Percentiles rank a stretch among this genome's conserved stretches.
Evolutionary conservation across 805 yeast species (phyloP).

Genomic region (Barnettozyma sucrosica): DNA sequence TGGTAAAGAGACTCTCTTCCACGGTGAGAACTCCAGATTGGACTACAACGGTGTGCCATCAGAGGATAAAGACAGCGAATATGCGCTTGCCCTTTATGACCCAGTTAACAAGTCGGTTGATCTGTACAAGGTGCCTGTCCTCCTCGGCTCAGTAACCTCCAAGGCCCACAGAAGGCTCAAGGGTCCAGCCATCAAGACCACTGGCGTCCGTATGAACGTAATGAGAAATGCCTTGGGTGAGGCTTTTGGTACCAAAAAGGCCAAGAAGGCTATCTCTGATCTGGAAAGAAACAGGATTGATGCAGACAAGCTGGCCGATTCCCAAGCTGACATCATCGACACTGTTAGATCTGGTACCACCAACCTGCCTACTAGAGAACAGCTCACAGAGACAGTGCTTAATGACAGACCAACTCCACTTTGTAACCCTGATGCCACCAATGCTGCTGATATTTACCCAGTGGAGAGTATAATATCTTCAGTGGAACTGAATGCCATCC

Average conservation of each 20-base stretch:
- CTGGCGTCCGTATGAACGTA: conserved; percentile 39
- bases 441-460: conserved; percentile 79
- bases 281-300: conserved; percentile 82
- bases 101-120: conserved; percentile 58
- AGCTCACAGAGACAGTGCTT: conserved; percentile 50
- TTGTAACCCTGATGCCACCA: conserved; percentile 71
- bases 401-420: conserved; percentile 80
- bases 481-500: conserved; percentile 55
- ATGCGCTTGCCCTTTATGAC: conserved; percentile 76
- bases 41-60: conserved; percentile 61
- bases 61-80: conserved; percentile 36
- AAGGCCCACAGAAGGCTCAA: conserved; percentile 48
- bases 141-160: conserved; percentile 59
- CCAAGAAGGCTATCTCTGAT: conserved; percentile 82
- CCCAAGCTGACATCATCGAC: conserved; percentile 78
- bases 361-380: conserved; percentile 65
- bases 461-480: conserved; percentile 62
- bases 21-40: conserved; percentile 71
- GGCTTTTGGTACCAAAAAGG: conserved; percentile 95
- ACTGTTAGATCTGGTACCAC: conserved; percentile 65
- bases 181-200: conserved; percentile 62
- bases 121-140: conserved; percentile 56
- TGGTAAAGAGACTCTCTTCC: conserved; percentile 44
- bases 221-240: conserved; percentile 87
- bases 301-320: conserved; percentile 66